Conservation (phyloP, 768 basidiomycete genomes). For the Amylocystis lapponica region DNA sequence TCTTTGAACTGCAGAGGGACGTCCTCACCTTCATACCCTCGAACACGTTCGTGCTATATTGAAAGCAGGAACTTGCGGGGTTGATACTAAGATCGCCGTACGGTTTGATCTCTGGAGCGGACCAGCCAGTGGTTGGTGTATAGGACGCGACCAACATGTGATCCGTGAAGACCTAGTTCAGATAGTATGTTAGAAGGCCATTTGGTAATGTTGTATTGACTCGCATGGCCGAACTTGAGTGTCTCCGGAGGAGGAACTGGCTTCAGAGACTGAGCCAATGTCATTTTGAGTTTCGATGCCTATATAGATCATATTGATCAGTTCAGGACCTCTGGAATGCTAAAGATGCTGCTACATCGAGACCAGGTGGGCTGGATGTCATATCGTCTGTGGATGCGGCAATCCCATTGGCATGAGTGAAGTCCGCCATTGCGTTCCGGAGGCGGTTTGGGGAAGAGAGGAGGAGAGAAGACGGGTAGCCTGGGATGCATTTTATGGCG, state of each 20-base stretch:
- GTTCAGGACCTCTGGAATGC: neutral
- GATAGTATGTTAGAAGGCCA: neutral
- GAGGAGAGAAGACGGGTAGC: neutral
- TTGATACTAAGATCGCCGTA: conserved; percentile 57
- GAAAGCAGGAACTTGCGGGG: conserved; percentile 49
- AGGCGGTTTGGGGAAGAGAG: neutral
- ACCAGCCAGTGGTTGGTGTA: conserved; percentile 62
- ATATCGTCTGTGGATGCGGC: neutral
- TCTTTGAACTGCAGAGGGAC: neutral
- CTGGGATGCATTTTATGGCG: no score
- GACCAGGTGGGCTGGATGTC: neutral
- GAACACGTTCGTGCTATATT: conserved; percentile 56
- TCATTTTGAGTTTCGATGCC: conserved; percentile 52
- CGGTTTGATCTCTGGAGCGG: conserved; percentile 65
- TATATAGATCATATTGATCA: conserved; percentile 20
- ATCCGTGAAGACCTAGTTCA: conserved; percentile 39
- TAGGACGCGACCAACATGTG: conserved; percentile 74
- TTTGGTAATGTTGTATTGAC: conserved; percentile 7
- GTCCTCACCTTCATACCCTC: conserved; percentile 62
- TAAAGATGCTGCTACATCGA: neutral
- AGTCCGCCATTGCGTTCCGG: neutral
- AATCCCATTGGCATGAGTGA: neutral
- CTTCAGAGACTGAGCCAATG: conserved; percentile 42
- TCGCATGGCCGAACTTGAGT: conserved; percentile 54
- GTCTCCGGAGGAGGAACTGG: conserved; percentile 41